Base-by-base conservation (phyloP, 495 filamentous ascomycete genomes). In the Podospora tetraspora region DNA sequence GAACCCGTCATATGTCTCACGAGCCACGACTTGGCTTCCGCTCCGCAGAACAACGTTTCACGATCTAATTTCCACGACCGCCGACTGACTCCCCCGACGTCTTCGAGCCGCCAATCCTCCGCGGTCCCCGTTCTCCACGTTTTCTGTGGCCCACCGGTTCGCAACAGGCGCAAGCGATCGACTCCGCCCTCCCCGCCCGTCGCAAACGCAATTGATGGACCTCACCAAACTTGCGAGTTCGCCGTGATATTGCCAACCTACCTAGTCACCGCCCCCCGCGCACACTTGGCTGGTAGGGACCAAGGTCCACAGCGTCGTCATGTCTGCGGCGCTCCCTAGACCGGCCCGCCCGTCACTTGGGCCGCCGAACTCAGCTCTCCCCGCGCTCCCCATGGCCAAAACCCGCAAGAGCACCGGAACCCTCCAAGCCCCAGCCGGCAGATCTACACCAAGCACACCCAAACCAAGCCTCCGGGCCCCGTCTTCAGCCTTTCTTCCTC, bases 331-430 rank as follows among this genome's bases (percentile, higher is more conserved):
- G 19, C 78, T 92, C 62, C 90, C 90, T n/a, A 84, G 85, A 76
- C 84, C 88, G 22, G 81, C 87, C 30, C 85, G 86, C 74, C 84
- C 86, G 52, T 81, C 86, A 16, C 81, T 87, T 67, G 87, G 85
- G 68, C 88, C 91, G 24, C 88, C 90, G 57, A 85, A 85, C 10
- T 83, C 84, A 16, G 81, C 90, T 59, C 81, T 93, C 57, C 90
- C 92, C 6, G 86, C 90, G 3, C 81, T 94, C 37, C 89, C 92
- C 11, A 79, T 87, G 23, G 78, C 84, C n/a, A 94, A 92, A 78
- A 84, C 89, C 11, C 85, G 91, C 62, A 91, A 88, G 71, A 90
- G 84, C 73, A 83, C 78, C 1, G 79, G 83, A 7, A 75, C 71
- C 16, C 78, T 87, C 21, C 77, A 83, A n/a, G 78, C 78, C 9